Conservation (phyloP, 2,329 filamentous ascomycete species). For the Monilinia vaccinii-corymbosi region DNA sequence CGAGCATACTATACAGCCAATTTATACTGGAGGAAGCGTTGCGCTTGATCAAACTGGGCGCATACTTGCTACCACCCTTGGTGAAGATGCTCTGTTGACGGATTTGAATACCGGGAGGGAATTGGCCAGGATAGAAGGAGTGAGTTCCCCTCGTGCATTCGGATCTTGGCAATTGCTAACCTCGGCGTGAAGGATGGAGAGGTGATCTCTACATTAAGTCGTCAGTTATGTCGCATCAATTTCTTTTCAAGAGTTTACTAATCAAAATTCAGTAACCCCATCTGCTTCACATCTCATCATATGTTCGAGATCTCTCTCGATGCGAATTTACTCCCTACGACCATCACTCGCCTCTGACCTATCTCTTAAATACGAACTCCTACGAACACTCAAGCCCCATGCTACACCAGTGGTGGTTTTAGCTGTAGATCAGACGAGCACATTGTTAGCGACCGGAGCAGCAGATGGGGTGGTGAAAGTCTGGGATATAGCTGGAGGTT, state of each 20-base stretch:
- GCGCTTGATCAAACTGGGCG: slow-evolving; percentile 72
- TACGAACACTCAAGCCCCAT: slow-evolving; percentile 82
- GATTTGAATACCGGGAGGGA: slow-evolving; percentile 75
- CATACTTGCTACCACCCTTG: slow-evolving; percentile 80
- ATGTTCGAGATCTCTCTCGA: slow-evolving; percentile 90
- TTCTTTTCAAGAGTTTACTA: slow-evolving; percentile 15
- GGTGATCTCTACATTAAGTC: slow-evolving; percentile 62
- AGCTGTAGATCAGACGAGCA: slow-evolving; percentile 77
- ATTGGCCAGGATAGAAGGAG: slow-evolving; percentile 75
- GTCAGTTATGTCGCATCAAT: slow-evolving; percentile 34
- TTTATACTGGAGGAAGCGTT: slow-evolving; percentile 86
- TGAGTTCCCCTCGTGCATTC: slow-evolving; percentile 23
- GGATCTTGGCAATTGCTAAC: slow-evolving; percentile 20
- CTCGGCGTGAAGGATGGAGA: slow-evolving; percentile 58
- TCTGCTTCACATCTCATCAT: slow-evolving; percentile 80
- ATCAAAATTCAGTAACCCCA: slow-evolving; percentile 58
- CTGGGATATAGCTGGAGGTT: slow-evolving; percentile 88
- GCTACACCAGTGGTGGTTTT: slow-evolving; percentile 81
- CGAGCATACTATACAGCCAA: slow-evolving; percentile 74
- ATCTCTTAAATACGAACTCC: slow-evolving; percentile 54
- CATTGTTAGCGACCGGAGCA: slow-evolving; percentile 82
- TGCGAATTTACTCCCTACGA: slow-evolving; percentile 78
- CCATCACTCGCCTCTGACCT: slow-evolving; percentile 45
- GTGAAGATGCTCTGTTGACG: slow-evolving; percentile 83
- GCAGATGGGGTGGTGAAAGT: slow-evolving; percentile 93